Evolutionary conservation across 805 yeast genomes (phyloP).

Genomic region (Metschnikowia lochheadii): DNA sequence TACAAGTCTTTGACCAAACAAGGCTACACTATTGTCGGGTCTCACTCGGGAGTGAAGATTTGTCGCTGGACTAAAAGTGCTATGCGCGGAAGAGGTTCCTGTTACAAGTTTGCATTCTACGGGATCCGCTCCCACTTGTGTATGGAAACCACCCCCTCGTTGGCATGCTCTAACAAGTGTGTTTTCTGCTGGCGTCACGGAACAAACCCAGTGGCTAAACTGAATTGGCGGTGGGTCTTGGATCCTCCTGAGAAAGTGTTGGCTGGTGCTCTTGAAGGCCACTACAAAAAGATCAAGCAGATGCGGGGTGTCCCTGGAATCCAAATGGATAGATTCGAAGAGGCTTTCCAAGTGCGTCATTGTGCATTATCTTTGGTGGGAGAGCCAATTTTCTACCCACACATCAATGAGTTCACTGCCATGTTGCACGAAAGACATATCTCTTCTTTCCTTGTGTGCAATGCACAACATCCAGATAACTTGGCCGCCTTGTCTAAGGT

Average conservation of each 20-base stretch:
- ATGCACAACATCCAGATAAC: constrained; percentile 93
- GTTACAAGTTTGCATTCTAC: constrained; percentile 88
- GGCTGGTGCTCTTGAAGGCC: constrained; percentile 84
- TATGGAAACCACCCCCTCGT: constrained; percentile 93
- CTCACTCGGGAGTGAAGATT: constrained; percentile 92
- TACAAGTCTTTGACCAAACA: constrained; percentile 84
- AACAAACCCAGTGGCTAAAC: constrained; percentile 92
- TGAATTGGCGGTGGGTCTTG: constrained; percentile 90
- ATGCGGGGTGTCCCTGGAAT: constrained; percentile 96
- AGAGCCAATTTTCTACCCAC: constrained; percentile 91
- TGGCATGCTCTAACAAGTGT: constrained; percentile 92
- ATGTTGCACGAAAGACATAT: constrained; percentile 78
- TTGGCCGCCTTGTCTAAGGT: constrained; percentile 66
- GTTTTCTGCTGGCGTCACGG: constrained; percentile 98
- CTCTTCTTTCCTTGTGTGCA: constrained; percentile 86
- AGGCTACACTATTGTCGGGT: constrained; percentile 89
- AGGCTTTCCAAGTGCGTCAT: constrained; percentile 83
- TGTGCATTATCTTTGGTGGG: constrained; percentile 93
- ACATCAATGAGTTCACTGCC: constrained; percentile 77
- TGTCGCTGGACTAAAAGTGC: constrained; percentile 97
- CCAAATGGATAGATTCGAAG: constrained; percentile 82
- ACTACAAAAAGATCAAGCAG: constrained; percentile 86
- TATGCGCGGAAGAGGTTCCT: constrained; percentile 87
- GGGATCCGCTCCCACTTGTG: constrained; percentile 88
- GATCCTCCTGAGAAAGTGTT: constrained; percentile 83